Base-by-base conservation (phyloP, 192 early-diverging fungal genomes). In the Backusella macrospora region DNA sequence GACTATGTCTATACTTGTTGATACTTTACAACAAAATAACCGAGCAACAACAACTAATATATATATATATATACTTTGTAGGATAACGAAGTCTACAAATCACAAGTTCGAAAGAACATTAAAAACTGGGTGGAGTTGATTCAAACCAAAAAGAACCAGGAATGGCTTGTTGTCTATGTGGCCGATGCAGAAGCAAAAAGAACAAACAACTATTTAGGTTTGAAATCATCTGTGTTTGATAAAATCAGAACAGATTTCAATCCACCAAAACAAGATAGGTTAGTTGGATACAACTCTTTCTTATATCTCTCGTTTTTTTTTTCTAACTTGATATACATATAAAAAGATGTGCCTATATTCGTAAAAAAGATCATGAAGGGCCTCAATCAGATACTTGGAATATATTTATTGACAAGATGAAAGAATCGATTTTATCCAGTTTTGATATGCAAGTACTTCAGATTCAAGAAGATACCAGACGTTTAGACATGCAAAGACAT, bases 401-500 rank as follows among this genome's bases (percentile, higher is more conserved):
- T 15, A 91, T 90, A 15, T 86, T 95, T 70, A 86, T 92, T 3
- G 71, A 79, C 49, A 91, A 91, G 71, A 79, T 95, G 72, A 93
- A 90, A 69, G 95, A 95, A 29, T 86, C 88, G 0, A 87, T 96
- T 38, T 38, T 93, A 1, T 77, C 82, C 4, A 90, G 90, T 34
- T 92, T 97, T 65, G 91, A 91, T 73, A 85, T 86, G 70, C 90
- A 93, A 21, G 90, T 99, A 10, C 66, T 87, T 68, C 92, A 91
- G 49, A 93, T 93, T 69, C 94, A 98, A 74, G 96, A 92, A 45
- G 96, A 98, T 80, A 95, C 94, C 21, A 82, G 94, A 7, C 84
- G 93, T 23, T 73, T 98, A 55, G 98, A 99, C 62, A 88, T 93
- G 37, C 96, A 98, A 78, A 83, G 98, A 59, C 85, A 96, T 68